A percentile compares a stretch with the other conserved stretches of the same genome.
phyloP scores from a whole-genome alignment of 2,329 filamentous ascomycete genomes.

The Paraphoma chrysanthemicola region DNA sequence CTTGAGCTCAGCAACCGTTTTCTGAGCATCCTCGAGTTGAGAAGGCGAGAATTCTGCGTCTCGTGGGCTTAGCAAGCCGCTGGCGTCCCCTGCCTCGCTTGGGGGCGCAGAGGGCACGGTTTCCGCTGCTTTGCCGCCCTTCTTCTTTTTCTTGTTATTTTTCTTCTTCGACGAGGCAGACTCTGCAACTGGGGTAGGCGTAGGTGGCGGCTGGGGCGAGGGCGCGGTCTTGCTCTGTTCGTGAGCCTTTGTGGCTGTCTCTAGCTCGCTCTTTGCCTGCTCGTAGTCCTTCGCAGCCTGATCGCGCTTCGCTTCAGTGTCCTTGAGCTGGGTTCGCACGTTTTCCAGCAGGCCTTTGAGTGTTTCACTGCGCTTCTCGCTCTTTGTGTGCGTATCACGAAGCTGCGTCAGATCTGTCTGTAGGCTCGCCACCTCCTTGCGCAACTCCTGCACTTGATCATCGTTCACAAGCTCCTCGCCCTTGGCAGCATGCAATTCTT shows the following conservation, averaged over 20 bases:
- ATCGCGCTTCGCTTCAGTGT: slow-evolving; percentile 59
- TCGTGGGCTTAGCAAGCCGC: slow-evolving; percentile 40
- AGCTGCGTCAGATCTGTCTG: slow-evolving; percentile 40
- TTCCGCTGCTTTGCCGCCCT: slow-evolving; percentile 62
- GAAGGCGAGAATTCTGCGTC: slow-evolving; percentile 53
- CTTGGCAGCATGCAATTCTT: slow-evolving; percentile 50
- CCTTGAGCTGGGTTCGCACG: slow-evolving; percentile 60
- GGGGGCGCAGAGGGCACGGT: slow-evolving; percentile 44
- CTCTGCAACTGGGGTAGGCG: slow-evolving; percentile 28
- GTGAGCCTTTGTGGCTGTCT: slow-evolving; percentile 24
- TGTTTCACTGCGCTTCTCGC: slow-evolving; percentile 62
- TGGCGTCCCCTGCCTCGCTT: slow-evolving; percentile 48
- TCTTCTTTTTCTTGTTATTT: slow-evolving; percentile 84
- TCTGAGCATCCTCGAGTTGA: slow-evolving; percentile 38
- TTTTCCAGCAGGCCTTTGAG: slow-evolving; percentile 63
- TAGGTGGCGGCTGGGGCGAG: slow-evolving; percentile 21
- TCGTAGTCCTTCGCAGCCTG: slow-evolving; percentile 54
- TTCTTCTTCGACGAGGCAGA: slow-evolving; percentile 72
- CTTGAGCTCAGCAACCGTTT: slow-evolving; percentile 38
- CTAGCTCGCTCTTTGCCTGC: slow-evolving; percentile 36
- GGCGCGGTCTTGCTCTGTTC: slow-evolving; percentile 15
- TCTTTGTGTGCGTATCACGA: slow-evolving; percentile 42
- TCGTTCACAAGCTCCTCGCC: slow-evolving; percentile 41
- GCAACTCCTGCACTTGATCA: slow-evolving; percentile 34
- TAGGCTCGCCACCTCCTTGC: slow-evolving; percentile 37